A percentile compares a stretch with the other conserved stretches of the same genome.
These are phyloP conservation scores for Fusarium euwallaceae DNA, from an alignment of 2,329 filamentous ascomycete species.

Conservation along the genomic window DNA sequence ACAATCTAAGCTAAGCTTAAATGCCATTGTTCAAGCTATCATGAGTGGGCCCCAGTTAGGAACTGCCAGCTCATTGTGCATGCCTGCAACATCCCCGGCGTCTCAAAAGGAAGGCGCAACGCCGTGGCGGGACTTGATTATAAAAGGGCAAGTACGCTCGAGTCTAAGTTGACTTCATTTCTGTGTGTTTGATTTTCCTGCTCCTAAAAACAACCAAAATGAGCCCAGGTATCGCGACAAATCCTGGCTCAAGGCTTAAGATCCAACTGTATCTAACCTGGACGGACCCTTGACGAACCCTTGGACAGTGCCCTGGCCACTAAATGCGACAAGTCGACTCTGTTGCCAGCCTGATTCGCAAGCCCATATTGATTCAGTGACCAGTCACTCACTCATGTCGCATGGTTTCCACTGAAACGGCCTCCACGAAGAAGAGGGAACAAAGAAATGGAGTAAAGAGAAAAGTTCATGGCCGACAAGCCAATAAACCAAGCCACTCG, in stretches of 20 bases:
- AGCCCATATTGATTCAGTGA: slow-evolving; percentile 21
- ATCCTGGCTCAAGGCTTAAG: not conserved
- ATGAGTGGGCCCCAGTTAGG: slow-evolving; percentile 45
- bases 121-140: slow-evolving; percentile 33
- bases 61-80: slow-evolving; percentile 48
- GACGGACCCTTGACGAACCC: slow-evolving; percentile 41
- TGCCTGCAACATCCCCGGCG: slow-evolving; percentile 33
- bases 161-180: slow-evolving; percentile 2
- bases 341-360: slow-evolving; percentile 43
- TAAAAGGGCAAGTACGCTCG: slow-evolving; percentile 38
- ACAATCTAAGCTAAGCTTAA: slow-evolving; percentile 12
- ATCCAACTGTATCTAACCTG: slow-evolving; percentile 21
- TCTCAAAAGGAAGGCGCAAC: slow-evolving; percentile 30
- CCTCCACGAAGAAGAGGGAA: not conserved
- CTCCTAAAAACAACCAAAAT: slow-evolving; percentile 1
- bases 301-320: slow-evolving; percentile 45
- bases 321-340: slow-evolving; percentile 43
- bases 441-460: slow-evolving; percentile 20
- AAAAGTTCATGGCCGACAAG: slow-evolving; percentile 29
- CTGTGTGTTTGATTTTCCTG: not conserved
- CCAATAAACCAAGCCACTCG: slow-evolving; percentile 33
- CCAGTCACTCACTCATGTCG: slow-evolving; percentile 36
- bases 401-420: not conserved
- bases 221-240: slow-evolving; percentile 2
- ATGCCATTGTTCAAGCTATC: slow-evolving; percentile 39